These are phyloP conservation scores for Penicillium ucsense DNA, from an alignment of 495 filamentous ascomycete species.

Conservation along the genomic window DNA sequence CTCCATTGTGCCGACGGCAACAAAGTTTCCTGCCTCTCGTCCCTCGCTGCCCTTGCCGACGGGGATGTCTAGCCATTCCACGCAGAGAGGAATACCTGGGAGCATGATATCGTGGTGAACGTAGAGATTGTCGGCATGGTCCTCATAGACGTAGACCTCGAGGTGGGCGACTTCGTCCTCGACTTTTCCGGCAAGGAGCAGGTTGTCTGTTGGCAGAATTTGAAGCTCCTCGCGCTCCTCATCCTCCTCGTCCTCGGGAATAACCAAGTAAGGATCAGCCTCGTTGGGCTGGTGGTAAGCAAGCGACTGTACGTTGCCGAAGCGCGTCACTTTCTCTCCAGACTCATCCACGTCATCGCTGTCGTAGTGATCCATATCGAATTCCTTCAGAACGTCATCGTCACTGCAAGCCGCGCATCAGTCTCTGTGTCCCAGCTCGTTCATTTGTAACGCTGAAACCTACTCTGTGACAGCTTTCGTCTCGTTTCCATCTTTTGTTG, in stretches of 20 bases:
- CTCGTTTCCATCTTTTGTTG: slow-evolving; percentile 9
- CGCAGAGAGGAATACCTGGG: slow-evolving; percentile 85
- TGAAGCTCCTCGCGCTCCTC: slow-evolving; percentile 93
- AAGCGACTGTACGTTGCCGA: slow-evolving; percentile 85
- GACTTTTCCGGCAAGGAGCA: slow-evolving; percentile 82
- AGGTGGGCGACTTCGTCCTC: slow-evolving; percentile 96
- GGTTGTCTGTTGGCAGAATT: slow-evolving; percentile 83
- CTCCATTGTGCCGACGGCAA: slow-evolving; percentile 93
- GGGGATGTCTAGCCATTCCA: slow-evolving; percentile 90
- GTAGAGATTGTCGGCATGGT: slow-evolving; percentile 87
- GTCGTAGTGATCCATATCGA: slow-evolving; percentile 91
- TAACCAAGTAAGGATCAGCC: slow-evolving; percentile 91
- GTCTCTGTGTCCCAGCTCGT: not conserved
- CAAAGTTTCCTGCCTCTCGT: slow-evolving; percentile 65
- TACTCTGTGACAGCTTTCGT: slow-evolving; percentile 11
- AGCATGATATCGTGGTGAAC: slow-evolving; percentile 99
- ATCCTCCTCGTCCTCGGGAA: slow-evolving; percentile 63
- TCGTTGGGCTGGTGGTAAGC: slow-evolving; percentile 89
- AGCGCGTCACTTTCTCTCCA: slow-evolving; percentile 73
- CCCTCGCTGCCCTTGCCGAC: slow-evolving; percentile 57
- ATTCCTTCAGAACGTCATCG: slow-evolving; percentile 88
- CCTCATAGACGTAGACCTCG: slow-evolving; percentile 96
- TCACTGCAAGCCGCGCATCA: slow-evolving; percentile 35
- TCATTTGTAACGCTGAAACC: not conserved
- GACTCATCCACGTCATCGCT: slow-evolving; percentile 62